Conservation (phyloP, 2,329 filamentous ascomycete genomes). For the Capronia coronata region DNA sequence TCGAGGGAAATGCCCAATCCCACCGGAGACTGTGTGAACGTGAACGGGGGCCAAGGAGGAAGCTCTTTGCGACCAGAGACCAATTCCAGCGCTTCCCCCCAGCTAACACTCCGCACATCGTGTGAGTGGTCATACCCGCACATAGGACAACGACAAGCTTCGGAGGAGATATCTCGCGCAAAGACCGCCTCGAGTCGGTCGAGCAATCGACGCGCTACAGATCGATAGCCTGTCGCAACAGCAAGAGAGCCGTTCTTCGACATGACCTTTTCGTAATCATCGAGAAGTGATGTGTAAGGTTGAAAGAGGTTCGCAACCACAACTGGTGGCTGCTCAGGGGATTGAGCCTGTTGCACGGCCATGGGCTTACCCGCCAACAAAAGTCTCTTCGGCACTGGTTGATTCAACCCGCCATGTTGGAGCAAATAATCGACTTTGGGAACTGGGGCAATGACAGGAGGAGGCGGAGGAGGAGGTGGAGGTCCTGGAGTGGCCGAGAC, state of each 20-base stretch:
- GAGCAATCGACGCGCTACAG: slow-evolving; percentile 80
- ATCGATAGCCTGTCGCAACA: slow-evolving; percentile 90
- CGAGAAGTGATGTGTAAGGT: slow-evolving; percentile 73
- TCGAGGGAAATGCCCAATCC: slow-evolving; percentile 52
- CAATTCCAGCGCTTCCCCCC: slow-evolving; percentile 91
- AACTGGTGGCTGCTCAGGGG: slow-evolving; percentile 57
- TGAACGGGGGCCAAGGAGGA: slow-evolving; percentile 82
- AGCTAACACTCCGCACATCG: slow-evolving; percentile 67
- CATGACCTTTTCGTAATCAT: slow-evolving; percentile 79
- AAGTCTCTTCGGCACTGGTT: slow-evolving; percentile 66
- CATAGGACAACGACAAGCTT: slow-evolving; percentile 81
- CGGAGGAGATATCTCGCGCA: slow-evolving; percentile 77
- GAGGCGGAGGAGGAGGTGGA: slow-evolving; percentile 71
- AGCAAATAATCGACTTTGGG: slow-evolving; percentile 88
- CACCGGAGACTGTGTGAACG: slow-evolving; percentile 55
- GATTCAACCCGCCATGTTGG: slow-evolving; percentile 74
- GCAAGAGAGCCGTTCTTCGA: slow-evolving; percentile 80
- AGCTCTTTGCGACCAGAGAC: slow-evolving; percentile 83
- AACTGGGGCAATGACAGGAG: slow-evolving; percentile 57
- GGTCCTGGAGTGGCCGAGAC: slow-evolving; percentile 43
- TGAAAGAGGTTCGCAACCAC: slow-evolving; percentile 71
- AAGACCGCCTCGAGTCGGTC: slow-evolving; percentile 93
- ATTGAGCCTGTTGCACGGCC: slow-evolving; percentile 41
- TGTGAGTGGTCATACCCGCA: slow-evolving; percentile 60
- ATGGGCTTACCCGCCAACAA: slow-evolving; percentile 46